phyloP scores from a whole-genome alignment of 371 early-diverging fungal genomes.

The Mucor sp. region DNA sequence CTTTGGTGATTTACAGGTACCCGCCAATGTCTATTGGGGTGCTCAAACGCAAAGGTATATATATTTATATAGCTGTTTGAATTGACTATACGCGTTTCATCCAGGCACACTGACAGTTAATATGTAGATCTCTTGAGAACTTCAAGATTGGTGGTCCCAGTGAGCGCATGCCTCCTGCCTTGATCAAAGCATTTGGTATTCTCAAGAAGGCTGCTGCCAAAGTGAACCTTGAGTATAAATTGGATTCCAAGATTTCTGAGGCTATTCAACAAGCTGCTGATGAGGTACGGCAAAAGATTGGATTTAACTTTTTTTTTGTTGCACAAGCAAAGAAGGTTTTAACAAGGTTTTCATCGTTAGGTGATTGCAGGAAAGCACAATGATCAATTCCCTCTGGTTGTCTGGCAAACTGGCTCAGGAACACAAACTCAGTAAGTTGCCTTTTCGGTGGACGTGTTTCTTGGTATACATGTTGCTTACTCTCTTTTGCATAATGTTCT shows the following conservation, averaged over 20 bases:
- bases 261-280: slow-evolving; percentile 88
- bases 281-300: slow-evolving; percentile 58
- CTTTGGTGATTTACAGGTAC: slow-evolving; percentile 93
- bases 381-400: slow-evolving; percentile 94
- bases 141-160: slow-evolving; percentile 93
- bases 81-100: not conserved
- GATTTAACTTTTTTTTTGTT: not conserved
- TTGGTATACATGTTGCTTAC: not conserved
- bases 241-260: slow-evolving; percentile 76
- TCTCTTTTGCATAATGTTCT: not conserved
- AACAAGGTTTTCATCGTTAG: slow-evolving; percentile 24
- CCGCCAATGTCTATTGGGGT: slow-evolving; percentile 94
- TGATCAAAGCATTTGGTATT: slow-evolving; percentile 92
- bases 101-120: not conserved
- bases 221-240: slow-evolving; percentile 87
- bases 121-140: slow-evolving; percentile 79
- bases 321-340: not conserved
- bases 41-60: slow-evolving; percentile 92
- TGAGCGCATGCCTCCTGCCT: slow-evolving; percentile 93
- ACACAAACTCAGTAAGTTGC: slow-evolving; percentile 87
- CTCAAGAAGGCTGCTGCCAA: slow-evolving; percentile 93
- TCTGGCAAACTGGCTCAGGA: slow-evolving; percentile 98
- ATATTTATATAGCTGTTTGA: not conserved
- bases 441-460: not conserved
- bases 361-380: slow-evolving; percentile 86